These are phyloP conservation scores for Neophaeococcomyces aloes DNA, from an alignment of 2,329 filamentous ascomycete species.

Conservation along the genomic window DNA sequence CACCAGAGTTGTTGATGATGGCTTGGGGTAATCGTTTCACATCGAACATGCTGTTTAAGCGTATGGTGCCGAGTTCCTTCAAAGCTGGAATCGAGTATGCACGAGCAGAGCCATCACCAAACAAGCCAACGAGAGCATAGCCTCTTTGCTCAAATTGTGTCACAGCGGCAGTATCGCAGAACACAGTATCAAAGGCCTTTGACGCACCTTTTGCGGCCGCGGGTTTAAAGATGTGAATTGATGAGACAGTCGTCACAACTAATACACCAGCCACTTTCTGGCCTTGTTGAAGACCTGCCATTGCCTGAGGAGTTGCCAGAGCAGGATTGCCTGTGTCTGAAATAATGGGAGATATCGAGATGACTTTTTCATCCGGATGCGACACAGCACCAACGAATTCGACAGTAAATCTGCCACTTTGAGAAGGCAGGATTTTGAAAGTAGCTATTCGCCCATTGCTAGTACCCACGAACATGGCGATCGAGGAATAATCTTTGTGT, in stretches of 20 bases:
- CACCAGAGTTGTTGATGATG: conserved; percentile 64
- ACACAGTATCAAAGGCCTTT: conserved; percentile 71
- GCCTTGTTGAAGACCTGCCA: conserved; percentile 67
- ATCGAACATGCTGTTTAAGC: conserved; percentile 59
- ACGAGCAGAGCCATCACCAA: conserved; percentile 68
- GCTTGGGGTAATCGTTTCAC: conserved; percentile 58
- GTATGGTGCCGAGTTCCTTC: conserved; percentile 65
- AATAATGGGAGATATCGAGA: conserved; percentile 70
- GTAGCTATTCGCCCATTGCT: conserved; percentile 73
- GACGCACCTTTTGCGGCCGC: conserved; percentile 79
- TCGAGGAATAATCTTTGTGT: conserved; percentile 68
- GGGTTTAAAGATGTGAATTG: conserved; percentile 80
- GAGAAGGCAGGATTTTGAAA: conserved; percentile 74
- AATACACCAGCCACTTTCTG: conserved; percentile 67
- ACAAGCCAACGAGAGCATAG: conserved; percentile 70
- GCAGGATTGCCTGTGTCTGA: conserved; percentile 67
- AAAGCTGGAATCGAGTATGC: conserved; percentile 80
- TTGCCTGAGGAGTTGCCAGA: conserved; percentile 60
- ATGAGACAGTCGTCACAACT: conserved; percentile 61
- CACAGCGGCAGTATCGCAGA: conserved; percentile 73
- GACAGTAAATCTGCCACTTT: conserved; percentile 58
- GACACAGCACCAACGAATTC: conserved; percentile 58
- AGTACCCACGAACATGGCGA: conserved; percentile 84
- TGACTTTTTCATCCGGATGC: conserved; percentile 55
- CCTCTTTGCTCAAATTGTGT: conserved; percentile 65